Evolutionary conservation across 345 rosid genomes (phyloP).

Genomic region (Fremontodendron californicum): DNA sequence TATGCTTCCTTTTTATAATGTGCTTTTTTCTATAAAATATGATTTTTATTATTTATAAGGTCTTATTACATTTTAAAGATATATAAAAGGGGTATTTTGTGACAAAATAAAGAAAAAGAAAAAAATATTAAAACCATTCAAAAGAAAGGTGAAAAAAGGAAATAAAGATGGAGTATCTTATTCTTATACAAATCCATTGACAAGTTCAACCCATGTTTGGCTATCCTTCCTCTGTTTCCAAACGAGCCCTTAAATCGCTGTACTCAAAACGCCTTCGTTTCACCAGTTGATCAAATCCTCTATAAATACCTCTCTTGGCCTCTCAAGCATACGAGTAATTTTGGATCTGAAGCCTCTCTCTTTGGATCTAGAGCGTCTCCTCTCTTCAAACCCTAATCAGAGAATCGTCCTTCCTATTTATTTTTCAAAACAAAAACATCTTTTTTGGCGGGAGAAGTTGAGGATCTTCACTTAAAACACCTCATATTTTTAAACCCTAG

Average conservation of each 20-base stretch:
- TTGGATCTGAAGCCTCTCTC: background rate
- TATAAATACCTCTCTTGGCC: conserved; percentile 2
- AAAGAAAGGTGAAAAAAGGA: too few relatives aligned
- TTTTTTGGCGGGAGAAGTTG: conserved; percentile 9
- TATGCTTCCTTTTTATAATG: too few relatives aligned
- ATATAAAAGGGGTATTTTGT: too few relatives aligned
- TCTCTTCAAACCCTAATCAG: conserved; percentile 15
- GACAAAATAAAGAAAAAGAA: too few relatives aligned
- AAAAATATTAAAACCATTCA: too few relatives aligned
- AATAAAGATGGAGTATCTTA: background rate
- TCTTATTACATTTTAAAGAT: too few relatives aligned
- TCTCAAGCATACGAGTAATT: rapidly evolving
- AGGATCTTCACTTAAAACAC: background rate
- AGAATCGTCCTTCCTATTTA: background rate
- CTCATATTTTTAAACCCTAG: conserved; percentile 1
- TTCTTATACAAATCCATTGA: too few relatives aligned
- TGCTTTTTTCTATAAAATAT: too few relatives aligned
- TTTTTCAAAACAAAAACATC: background rate
- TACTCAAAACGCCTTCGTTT: background rate
- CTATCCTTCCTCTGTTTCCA: background rate
- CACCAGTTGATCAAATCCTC: background rate
- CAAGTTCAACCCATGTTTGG: background rate
- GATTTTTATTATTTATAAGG: too few relatives aligned
- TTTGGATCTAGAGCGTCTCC: background rate
- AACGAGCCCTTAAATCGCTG: background rate